Conservation (phyloP, 2,329 filamentous ascomycete genomes). For the Penicillium rolfsii region DNA sequence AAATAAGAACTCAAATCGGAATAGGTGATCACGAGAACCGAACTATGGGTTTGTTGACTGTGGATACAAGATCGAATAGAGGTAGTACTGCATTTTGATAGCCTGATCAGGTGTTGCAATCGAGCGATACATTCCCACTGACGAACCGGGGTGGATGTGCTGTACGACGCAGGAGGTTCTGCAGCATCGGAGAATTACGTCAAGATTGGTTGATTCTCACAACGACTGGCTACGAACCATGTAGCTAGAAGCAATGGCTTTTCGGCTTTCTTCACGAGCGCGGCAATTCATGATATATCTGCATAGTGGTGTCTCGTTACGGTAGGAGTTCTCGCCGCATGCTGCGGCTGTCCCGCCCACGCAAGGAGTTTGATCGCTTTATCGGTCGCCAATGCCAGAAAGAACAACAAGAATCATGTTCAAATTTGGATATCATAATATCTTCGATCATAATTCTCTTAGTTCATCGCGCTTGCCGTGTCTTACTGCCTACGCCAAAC, state of each 20-base stretch:
- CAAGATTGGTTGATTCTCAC: constrained; percentile 10
- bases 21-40: background rate
- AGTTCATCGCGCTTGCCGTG: background rate
- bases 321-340: background rate
- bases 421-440: background rate
- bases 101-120: background rate
- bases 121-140: background rate
- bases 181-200: constrained; percentile 19
- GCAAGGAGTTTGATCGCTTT: constrained; percentile 13
- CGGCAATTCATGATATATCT: background rate
- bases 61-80: background rate
- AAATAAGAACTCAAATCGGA: background rate
- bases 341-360: constrained; percentile 15
- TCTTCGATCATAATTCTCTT: background rate
- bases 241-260: constrained; percentile 7
- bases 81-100: constrained; percentile 4
- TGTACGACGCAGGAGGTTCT: constrained; percentile 23
- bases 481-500: background rate
- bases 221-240: constrained; percentile 9
- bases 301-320: background rate
- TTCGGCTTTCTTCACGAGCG: constrained; percentile 7
- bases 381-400: background rate
- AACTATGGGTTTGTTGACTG: constrained; percentile 1
- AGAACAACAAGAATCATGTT: background rate
- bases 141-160: background rate